Conservation (phyloP, 2,329 filamentous ascomycete species). For the Lecanosticta acicola region DNA sequence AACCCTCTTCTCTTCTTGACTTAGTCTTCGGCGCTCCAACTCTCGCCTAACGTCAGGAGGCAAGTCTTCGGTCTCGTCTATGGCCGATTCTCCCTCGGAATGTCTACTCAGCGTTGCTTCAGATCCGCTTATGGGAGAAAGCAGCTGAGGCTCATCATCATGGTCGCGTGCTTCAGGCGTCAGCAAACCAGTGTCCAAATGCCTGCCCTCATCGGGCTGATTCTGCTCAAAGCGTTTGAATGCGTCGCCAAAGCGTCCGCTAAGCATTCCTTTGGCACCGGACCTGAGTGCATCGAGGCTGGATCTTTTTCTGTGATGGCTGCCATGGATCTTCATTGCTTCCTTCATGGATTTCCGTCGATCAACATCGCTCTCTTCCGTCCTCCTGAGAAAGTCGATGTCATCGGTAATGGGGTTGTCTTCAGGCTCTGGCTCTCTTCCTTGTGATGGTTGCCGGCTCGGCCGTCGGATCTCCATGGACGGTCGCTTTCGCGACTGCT, state of each 20-base stretch:
- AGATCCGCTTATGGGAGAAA: conserved; percentile 70
- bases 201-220: conserved; percentile 9
- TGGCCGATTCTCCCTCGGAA: conserved; percentile 43
- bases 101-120: conserved; percentile 64
- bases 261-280: conserved; percentile 72
- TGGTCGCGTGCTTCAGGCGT: conserved; percentile 18
- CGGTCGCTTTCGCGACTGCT: conserved; percentile 38
- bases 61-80: conserved; percentile 64
- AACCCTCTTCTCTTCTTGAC: conserved; percentile 84
- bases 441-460: conserved; percentile 27
- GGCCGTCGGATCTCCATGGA: conserved; percentile 29
- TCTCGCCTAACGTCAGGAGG: conserved; percentile 86
- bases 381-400: conserved; percentile 72
- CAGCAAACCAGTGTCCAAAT: conserved; percentile 10
- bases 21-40: conserved; percentile 72
- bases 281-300: conserved; percentile 58
- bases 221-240: conserved; percentile 79
- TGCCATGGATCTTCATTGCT: conserved; percentile 47
- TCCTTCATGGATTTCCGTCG: conserved; percentile 12
- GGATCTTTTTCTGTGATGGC: conserved; percentile 62
- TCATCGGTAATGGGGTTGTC: conserved; percentile 68
- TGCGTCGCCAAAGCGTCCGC: conserved; percentile 84
- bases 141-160: conserved; percentile 30
- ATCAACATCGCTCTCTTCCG: conserved; percentile 57
- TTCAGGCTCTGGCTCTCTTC: conserved; percentile 45